Evolutionary conservation across 2,329 filamentous ascomycete genomes (phyloP).

Genomic region (Magnaporthiopsis rhizophila): DNA sequence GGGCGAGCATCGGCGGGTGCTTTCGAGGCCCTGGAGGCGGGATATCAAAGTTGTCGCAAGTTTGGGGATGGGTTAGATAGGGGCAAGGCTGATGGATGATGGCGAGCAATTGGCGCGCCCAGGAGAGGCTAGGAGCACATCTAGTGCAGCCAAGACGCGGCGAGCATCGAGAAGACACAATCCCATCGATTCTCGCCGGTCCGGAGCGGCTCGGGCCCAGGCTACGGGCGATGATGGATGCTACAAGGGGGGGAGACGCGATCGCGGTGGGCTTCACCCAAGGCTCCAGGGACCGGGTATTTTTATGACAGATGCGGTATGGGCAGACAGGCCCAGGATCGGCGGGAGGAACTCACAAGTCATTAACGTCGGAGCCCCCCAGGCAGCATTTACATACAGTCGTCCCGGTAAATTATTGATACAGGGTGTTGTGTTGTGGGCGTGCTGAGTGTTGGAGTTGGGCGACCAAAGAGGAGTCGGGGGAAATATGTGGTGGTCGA

Average conservation of each 20-base stretch:
- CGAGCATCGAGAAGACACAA: slow-evolving; percentile 24
- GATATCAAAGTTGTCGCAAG: slow-evolving; percentile 34
- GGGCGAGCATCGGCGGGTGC: neutral
- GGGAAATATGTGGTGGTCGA: slow-evolving; percentile 1
- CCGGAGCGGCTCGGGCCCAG: slow-evolving; percentile 7
- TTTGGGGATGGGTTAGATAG: slow-evolving; percentile 32
- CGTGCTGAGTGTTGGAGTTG: slow-evolving; percentile 18
- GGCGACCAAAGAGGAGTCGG: neutral
- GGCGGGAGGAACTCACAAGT: slow-evolving; percentile 36
- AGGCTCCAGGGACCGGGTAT: slow-evolving; percentile 20
- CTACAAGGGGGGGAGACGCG: slow-evolving; percentile 5
- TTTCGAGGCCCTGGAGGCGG: slow-evolving; percentile 7
- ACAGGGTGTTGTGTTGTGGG: slow-evolving; percentile 16
- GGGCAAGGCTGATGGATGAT: slow-evolving; percentile 39
- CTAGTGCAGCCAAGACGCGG: slow-evolving; percentile 20
- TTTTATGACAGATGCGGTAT: slow-evolving; percentile 18
- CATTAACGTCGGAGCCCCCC: slow-evolving; percentile 35
- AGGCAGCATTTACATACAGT: slow-evolving; percentile 23
- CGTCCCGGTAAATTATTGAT: slow-evolving; percentile 11
- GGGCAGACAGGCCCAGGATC: slow-evolving; percentile 18
- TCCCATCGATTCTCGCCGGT: slow-evolving; percentile 26
- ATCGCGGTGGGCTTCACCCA: slow-evolving; percentile 6
- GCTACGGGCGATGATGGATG: neutral
- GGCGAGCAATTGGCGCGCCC: slow-evolving; percentile 34
- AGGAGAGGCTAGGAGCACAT: slow-evolving; percentile 15